phyloP scores from a whole-genome alignment of 208 protist genomes.

The Leishmania gerbilli region DNA sequence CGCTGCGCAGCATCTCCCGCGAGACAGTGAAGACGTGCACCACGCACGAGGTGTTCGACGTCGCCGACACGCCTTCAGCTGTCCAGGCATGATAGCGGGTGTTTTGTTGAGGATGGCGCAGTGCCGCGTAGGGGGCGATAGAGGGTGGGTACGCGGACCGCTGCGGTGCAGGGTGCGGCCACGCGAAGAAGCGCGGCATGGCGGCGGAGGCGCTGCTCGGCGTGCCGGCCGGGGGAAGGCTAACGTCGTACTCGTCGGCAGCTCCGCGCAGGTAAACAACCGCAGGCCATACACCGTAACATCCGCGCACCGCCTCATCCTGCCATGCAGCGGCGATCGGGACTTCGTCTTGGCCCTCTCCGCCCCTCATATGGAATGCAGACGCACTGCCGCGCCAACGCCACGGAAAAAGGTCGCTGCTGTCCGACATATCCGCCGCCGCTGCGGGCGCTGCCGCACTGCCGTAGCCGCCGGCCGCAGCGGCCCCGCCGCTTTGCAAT shows the following conservation, averaged over 20 bases:
- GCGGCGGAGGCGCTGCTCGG: not conserved
- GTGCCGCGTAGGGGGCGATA: slow-evolving; percentile 23
- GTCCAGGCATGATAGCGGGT: slow-evolving; percentile 32
- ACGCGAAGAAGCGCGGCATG: not conserved
- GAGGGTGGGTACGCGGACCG: slow-evolving; percentile 11
- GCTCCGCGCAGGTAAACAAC: not conserved
- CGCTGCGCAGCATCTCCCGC: slow-evolving; percentile 25
- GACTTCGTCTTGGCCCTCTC: not conserved
- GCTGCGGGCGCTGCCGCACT: not conserved
- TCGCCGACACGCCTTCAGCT: slow-evolving; percentile 31
- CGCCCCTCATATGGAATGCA: not conserved
- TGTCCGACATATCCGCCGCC: not conserved
- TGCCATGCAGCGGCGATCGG: not conserved
- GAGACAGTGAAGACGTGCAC: slow-evolving; percentile 39
- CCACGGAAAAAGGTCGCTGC: not conserved
- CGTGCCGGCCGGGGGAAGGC: not conserved
- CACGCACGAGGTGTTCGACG: slow-evolving; percentile 27
- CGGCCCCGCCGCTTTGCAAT: not conserved
- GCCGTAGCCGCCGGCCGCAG: not conserved
- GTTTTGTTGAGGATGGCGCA: slow-evolving; percentile 24
- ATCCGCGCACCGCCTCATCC: not conserved
- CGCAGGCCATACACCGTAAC: not conserved
- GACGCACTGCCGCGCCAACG: not conserved
- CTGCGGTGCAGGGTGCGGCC: not conserved
- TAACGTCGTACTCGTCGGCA: not conserved